Base-by-base conservation (phyloP, 768 basidiomycete genomes). In the Fomitopsis serialis region DNA sequence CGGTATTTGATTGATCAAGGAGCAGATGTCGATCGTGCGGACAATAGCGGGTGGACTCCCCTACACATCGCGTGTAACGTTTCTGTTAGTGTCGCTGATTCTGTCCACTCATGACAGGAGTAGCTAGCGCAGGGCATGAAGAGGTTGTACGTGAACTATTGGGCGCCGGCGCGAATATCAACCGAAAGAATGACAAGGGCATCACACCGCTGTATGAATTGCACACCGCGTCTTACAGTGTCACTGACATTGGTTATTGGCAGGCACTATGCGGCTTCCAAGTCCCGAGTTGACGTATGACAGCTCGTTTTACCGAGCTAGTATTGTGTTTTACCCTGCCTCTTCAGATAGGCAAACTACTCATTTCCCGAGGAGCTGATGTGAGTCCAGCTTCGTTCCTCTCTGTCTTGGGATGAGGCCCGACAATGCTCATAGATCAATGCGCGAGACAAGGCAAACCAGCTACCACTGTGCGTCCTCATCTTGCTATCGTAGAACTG, bases 241-340 rank as follows among this genome's bases (percentile, higher is more conserved):
- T 24, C 13, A 37, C 3, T 4, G 21, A 37, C 6, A 19, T 40
- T 29, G 17, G 27, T 66, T 45, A 42, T 54, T 55, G 29, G 5
- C 53, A 96, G 92, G 61, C 92, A 95, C 70, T 96, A 96, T 64
- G 92, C 92, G 25, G 93, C 92, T 43, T 96, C 92, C 27, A 95
- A 94, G 68, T 87, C 92, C 52, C 87, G 84, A 42, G 80, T 92
- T 57, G 88, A 92, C 64, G 92, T 89, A 63, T 52, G 65, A 48
- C 45, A 23, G 2, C 12, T 19, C 8, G 21, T 3, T n/a, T 25
- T 17, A 13, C 22, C 15, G 23, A 43, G 32, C 42, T 23, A 44
- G 36, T 44, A 56, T 24, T 10, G 19, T 19, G 34, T 3, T 25
- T 17, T 54, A 42, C 35, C 6, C 63, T 58, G 57, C 55, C 7